phyloP scores from a whole-genome alignment of 768 basidiomycete genomes.

The Sporobolomyces roseus region DNA sequence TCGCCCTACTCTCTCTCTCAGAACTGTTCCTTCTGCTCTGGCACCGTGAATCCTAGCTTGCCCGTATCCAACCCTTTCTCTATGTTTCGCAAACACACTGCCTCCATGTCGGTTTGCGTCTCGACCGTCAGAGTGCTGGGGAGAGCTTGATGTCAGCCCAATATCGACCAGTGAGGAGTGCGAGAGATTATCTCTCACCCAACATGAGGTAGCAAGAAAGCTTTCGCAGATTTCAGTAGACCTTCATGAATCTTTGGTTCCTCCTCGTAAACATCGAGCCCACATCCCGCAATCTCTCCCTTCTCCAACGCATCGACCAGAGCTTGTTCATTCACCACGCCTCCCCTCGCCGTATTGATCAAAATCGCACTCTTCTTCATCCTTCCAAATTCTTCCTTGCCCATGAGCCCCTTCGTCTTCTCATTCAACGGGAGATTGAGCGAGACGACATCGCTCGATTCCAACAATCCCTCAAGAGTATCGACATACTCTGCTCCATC shows the following conservation, averaged over 20 bases:
- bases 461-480: slow-evolving; percentile 61
- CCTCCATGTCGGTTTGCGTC: slow-evolving; percentile 74
- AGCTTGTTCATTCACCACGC: slow-evolving; percentile 80
- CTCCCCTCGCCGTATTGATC: slow-evolving; percentile 59
- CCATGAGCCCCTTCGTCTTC: slow-evolving; percentile 53
- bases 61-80: slow-evolving; percentile 43
- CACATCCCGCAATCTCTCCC: slow-evolving; percentile 51
- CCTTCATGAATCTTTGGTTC: slow-evolving; percentile 76
- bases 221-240: slow-evolving; percentile 72
- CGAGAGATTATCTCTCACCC: too few relatives aligned
- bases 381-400: slow-evolving; percentile 33
- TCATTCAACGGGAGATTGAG: slow-evolving; percentile 74
- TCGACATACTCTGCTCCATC: slow-evolving; percentile 60
- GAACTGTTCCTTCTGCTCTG: slow-evolving; percentile 30
- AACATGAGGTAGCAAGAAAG: slow-evolving; percentile 85
- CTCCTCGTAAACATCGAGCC: slow-evolving; percentile 57
- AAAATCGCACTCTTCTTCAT: slow-evolving; percentile 41
- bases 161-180: too few relatives aligned
- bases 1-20: background rate
- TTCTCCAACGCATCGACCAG: slow-evolving; percentile 78
- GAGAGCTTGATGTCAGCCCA: background rate
- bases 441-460: slow-evolving; percentile 73
- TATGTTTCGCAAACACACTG: slow-evolving; percentile 74
- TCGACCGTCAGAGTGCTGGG: slow-evolving; percentile 68
- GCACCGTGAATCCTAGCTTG: slow-evolving; percentile 25